Evolutionary conservation across 306 rosid genomes (phyloP).

Genomic region (Trifolium fragiferum): DNA sequence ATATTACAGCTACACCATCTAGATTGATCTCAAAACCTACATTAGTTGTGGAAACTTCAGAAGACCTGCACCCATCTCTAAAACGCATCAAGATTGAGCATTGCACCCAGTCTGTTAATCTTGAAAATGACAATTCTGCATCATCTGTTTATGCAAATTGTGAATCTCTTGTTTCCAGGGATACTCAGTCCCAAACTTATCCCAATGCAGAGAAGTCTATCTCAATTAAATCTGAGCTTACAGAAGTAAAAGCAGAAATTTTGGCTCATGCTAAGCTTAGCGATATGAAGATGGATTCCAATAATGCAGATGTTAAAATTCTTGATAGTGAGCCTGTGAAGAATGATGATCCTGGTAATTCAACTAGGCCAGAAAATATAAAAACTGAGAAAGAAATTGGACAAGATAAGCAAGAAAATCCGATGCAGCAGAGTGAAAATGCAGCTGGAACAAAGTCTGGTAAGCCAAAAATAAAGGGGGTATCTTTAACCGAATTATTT

Average conservation of each 20-base stretch:
- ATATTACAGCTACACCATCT: conserved; percentile 48
- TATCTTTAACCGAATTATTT: conserved; percentile 87
- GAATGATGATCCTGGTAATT: conserved; percentile 57
- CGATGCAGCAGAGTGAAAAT: conserved; percentile 58
- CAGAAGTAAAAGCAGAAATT: conserved; percentile 71
- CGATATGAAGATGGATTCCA: conserved; percentile 59
- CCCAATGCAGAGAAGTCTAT: conserved; percentile 50
- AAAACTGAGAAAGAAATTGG: conserved; percentile 75
- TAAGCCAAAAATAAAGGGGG: conserved; percentile 95
- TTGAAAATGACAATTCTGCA: conserved; percentile 61
- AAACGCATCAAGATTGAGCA: conserved; percentile 91
- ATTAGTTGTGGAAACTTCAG: conserved; percentile 60
- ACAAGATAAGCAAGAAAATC: conserved; percentile 65
- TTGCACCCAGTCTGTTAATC: conserved; percentile 56
- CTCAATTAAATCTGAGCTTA: conserved; percentile 63
- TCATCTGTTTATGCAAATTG: conserved; percentile 53
- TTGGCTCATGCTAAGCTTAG: conserved; percentile 48
- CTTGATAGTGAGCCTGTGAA: conserved; percentile 53
- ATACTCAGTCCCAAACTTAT: conserved; percentile 58
- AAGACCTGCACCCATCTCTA: conserved; percentile 71
- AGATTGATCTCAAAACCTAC: conserved; percentile 57
- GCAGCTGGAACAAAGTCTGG: conserved; percentile 85
- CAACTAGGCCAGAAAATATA: conserved; percentile 61
- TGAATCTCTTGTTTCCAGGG: conserved; percentile 58
- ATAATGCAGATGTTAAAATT: conserved; percentile 50